phyloP scores from a whole-genome alignment of 768 basidiomycete species.

The Hemileccinum rubropunctum region DNA sequence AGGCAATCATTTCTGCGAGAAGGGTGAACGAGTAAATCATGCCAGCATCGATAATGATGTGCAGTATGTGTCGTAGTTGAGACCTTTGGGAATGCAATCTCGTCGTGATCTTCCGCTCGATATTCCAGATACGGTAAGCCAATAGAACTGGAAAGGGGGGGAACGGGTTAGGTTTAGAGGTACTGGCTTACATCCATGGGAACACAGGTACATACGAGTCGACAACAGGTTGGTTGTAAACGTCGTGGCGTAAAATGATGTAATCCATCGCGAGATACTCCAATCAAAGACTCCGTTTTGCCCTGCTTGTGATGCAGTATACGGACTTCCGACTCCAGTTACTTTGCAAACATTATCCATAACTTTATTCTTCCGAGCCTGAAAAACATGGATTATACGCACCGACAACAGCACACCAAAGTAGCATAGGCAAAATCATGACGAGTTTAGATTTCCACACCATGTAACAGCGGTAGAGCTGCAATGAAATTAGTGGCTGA shows the following conservation, averaged over 20 bases:
- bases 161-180: neutral
- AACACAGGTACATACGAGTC: constrained; percentile 1
- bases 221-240: constrained; percentile 28
- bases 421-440: constrained; percentile 1
- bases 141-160: neutral
- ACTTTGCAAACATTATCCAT: neutral
- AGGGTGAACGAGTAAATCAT: constrained; percentile 3
- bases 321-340: constrained; percentile 15
- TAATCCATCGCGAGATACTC: constrained; percentile 30
- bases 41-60: constrained; percentile 5
- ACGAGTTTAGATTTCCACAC: neutral
- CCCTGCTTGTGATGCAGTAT: constrained; percentile 10
- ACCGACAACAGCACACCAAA: constrained; percentile 2
- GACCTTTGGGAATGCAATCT: neutral
- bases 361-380: too few relatives aligned
- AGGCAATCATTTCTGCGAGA: neutral
- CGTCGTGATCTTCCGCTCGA: neutral
- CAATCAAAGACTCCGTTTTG: constrained; percentile 21
- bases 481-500: neutral
- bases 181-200: neutral
- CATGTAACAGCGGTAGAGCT: constrained; percentile 8
- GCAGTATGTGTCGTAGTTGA: neutral
- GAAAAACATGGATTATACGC: neutral
- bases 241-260: constrained; percentile 29
- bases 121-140: constrained; percentile 4